Evolutionary conservation across 495 filamentous ascomycete genomes (phyloP), one percentile per base, ranked within the genome.

Genomic region (Diplogelasinospora grovesii): DNA sequence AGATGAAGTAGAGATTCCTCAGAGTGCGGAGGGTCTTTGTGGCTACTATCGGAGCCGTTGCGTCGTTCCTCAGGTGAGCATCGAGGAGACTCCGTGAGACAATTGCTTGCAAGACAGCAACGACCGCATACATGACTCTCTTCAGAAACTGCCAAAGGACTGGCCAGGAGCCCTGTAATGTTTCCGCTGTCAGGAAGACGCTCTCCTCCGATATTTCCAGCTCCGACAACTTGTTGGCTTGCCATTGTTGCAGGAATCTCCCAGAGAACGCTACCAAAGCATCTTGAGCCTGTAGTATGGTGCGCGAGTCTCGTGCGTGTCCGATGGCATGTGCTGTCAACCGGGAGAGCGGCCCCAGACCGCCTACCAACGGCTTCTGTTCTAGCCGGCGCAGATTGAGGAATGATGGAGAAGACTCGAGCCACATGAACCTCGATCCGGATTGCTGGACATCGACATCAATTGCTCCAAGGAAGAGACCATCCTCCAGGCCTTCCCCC

Each of bases 1-100:
- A 86, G 40, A 97, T 77, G 53, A 97, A 98, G 54, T 87, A 87
- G 15, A 96, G 63, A 52, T 87, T 84, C 28, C 86, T 79, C 24
- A 98, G 80, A 11, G 77, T 79, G 34, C 84, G 77, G 20, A 98
- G 78, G 5, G 82, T 69, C 64, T 89, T 85, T 23, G 79, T 73
- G 25, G 85, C 86, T 20, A 94, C 64, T 16, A 73, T 68, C 1
- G 89, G 85, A 0, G 83, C 86, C 34, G 75, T 71, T 47, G 30
- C 34, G 44, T 63, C 58, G 29, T 62, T 62, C 24, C 61, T 56
- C 26, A 80, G 58, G 36, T 43, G 46, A 8, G 55, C 56, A 36
- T 75, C 65, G 35, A 70, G 48, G 14, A 70, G 57, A 19, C 66
- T 77, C 24, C 89, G 74, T 10, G 82, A 78, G 21, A 89, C 72